Evolutionary conservation across 2,329 filamentous ascomycete genomes (phyloP).

Genomic region (Paecilomyces formosus): DNA sequence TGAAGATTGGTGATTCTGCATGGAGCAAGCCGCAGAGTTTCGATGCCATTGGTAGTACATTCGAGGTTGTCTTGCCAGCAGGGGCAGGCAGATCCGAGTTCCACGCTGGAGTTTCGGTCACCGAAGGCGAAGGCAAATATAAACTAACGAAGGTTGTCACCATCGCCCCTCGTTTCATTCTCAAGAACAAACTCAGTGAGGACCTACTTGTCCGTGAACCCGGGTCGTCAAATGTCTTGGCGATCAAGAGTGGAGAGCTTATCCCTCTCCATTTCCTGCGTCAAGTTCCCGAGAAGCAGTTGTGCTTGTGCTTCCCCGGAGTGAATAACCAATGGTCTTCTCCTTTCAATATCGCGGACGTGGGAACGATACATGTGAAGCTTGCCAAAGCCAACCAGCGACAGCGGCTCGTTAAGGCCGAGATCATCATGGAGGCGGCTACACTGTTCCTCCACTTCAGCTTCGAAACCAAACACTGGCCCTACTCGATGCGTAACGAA

Average conservation of each 20-base stretch:
- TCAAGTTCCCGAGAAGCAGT: constrained; percentile 72
- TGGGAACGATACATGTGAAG: constrained; percentile 89
- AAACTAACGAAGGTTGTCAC: constrained; percentile 95
- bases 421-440: constrained; percentile 84
- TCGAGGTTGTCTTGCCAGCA: constrained; percentile 77
- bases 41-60: constrained; percentile 89
- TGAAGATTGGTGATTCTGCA: constrained; percentile 80
- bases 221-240: constrained; percentile 78
- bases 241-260: constrained; percentile 67
- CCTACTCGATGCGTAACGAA: constrained; percentile 97
- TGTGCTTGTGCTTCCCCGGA: constrained; percentile 87
- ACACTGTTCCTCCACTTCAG: constrained; percentile 90
- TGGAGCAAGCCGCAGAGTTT: constrained; percentile 99
- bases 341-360: constrained; percentile 92
- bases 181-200: constrained; percentile 88
- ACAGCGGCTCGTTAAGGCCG: constrained; percentile 78
- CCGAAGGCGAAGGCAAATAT: constrained; percentile 92
- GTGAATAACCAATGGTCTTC: constrained; percentile 97
- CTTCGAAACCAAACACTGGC: constrained; percentile 91
- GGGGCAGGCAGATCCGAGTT: constrained; percentile 68
- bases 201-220: constrained; percentile 86
- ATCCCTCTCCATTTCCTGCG: constrained; percentile 86
- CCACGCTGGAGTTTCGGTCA: constrained; percentile 80
- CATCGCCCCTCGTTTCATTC: constrained; percentile 80
- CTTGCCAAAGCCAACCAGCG: constrained; percentile 83